Evolutionary conservation across 495 filamentous ascomycete species (phyloP).

Genomic region (Annulohypoxylon stygium): DNA sequence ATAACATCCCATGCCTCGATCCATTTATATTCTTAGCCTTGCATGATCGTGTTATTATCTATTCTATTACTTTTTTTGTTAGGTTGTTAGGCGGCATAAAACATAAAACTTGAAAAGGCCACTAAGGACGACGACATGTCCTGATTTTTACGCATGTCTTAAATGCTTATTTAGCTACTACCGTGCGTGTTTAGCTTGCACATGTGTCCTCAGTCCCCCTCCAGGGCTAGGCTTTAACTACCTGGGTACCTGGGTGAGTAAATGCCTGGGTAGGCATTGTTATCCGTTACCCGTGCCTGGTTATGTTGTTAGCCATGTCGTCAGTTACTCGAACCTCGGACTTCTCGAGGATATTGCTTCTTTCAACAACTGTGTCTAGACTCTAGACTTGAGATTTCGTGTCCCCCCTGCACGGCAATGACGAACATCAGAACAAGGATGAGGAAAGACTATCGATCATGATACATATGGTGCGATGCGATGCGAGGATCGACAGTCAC

Average conservation of each 20-base stretch:
- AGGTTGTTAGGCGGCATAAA: conserved; percentile 8
- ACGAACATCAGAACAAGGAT: conserved; percentile 47
- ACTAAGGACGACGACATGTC: conserved; percentile 13
- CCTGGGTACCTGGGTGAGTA: background rate
- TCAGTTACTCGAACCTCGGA: conserved; percentile 1
- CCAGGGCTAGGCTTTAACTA: background rate
- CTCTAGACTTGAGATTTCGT: conserved; percentile 11
- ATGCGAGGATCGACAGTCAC: conserved; percentile 50
- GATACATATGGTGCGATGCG: conserved; percentile 46
- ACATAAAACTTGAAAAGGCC: conserved; percentile 15
- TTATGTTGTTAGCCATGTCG: background rate
- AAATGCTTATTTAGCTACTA: background rate
- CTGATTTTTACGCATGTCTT: conserved; percentile 12
- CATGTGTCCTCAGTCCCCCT: background rate
- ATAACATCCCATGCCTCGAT: conserved; percentile 32
- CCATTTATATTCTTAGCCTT: conserved; percentile 46
- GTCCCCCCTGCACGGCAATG: conserved; percentile 41
- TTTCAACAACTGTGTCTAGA: conserved; percentile 27
- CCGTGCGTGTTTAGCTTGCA: conserved; percentile 1
- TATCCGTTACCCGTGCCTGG: conserved; percentile 5
- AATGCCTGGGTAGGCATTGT: background rate
- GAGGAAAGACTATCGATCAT: conserved; percentile 44
- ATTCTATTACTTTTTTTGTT: background rate
- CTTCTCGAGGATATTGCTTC: background rate
- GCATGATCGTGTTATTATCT: conserved; percentile 42